A percentile compares a stretch with the other conserved stretches of the same genome.
Conservation (phyloP, 2,329 filamentous ascomycete species). For the Colletotrichum limetticola region DNA sequence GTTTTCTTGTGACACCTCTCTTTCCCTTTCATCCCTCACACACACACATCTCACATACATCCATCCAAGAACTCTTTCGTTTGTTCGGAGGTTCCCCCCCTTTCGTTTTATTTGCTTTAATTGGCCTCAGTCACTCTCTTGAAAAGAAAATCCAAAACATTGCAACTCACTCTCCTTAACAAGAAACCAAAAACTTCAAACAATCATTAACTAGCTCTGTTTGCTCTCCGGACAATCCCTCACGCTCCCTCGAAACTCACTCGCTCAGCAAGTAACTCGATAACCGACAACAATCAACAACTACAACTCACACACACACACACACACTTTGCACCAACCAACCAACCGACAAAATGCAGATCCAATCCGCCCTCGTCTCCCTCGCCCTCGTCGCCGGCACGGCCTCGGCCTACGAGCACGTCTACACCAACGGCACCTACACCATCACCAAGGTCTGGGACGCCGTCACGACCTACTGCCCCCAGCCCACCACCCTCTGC, state of each 20-base stretch:
- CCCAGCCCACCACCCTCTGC: constrained; percentile 53
- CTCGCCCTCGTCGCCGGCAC: constrained; percentile 39
- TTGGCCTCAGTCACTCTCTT: constrained; percentile 30
- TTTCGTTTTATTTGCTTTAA: not conserved
- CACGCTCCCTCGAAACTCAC: not conserved
- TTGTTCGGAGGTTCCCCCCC: constrained; percentile 10
- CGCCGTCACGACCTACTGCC: constrained; percentile 53
- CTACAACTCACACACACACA: constrained; percentile 25
- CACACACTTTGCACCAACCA: not conserved
- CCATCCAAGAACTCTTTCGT: constrained; percentile 9
- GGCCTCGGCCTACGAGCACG: constrained; percentile 4
- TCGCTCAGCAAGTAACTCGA: not conserved
- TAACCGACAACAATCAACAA: constrained; percentile 31
- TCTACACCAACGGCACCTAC: constrained; percentile 37
- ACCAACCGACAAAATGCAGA: constrained; percentile 43
- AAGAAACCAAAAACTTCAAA: constrained; percentile 12
- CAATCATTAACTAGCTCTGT: constrained; percentile 31
- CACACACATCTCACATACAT: not conserved
- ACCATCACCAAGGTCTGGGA: constrained; percentile 50
- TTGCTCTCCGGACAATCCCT: constrained; percentile 5
- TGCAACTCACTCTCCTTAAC: constrained; percentile 14
- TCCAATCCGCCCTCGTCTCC: constrained; percentile 40
- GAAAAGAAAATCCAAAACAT: not conserved
- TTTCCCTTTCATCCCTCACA: not conserved
- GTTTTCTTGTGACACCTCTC: not conserved